Percentiles rank a stretch among this genome's conserved stretches.
phyloP scores from a whole-genome alignment of 768 basidiomycete genomes.

The Austroboletus eburneus region DNA sequence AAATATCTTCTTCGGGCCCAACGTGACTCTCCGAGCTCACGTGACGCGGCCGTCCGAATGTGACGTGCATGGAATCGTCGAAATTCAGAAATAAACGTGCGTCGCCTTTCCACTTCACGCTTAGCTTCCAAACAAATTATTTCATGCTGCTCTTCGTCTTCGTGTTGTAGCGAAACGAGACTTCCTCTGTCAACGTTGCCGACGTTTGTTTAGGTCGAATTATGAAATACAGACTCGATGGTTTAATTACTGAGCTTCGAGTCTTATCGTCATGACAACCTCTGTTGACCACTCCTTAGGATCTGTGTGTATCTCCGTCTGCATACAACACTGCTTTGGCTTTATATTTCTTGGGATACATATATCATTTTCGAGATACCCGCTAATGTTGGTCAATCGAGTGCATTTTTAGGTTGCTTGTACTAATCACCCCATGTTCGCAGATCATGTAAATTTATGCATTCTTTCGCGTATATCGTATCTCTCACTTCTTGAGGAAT shows the following conservation, averaged over 20 bases:
- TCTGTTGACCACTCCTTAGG: slow-evolving; percentile 30
- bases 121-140: no score
- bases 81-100: no score
- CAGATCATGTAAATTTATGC: slow-evolving; percentile 25
- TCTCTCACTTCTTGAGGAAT: slow-evolving; percentile 4
- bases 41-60: no score
- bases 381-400: slow-evolving; percentile 39
- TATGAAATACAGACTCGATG: slow-evolving; percentile 50
- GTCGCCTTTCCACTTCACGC: no score
- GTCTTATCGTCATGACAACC: not conserved
- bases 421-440: not conserved
- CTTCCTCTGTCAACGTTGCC: no score
- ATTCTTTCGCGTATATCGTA: not conserved
- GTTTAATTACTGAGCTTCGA: slow-evolving; percentile 40
- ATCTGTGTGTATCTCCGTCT: slow-evolving; percentile 44
- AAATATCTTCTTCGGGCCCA: no score
- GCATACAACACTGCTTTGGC: slow-evolving; percentile 57
- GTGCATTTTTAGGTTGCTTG: not conserved
- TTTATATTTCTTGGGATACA: slow-evolving; percentile 58
- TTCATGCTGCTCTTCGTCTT: no score
- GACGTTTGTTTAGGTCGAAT: not conserved
- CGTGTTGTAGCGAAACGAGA: no score
- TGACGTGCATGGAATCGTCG: no score
- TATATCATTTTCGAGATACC: slow-evolving; percentile 60
- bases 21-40: no score